These are phyloP conservation scores for Pseudocercospora crystallina DNA, from an alignment of 2,329 filamentous ascomycete species.

Conservation along the genomic window DNA sequence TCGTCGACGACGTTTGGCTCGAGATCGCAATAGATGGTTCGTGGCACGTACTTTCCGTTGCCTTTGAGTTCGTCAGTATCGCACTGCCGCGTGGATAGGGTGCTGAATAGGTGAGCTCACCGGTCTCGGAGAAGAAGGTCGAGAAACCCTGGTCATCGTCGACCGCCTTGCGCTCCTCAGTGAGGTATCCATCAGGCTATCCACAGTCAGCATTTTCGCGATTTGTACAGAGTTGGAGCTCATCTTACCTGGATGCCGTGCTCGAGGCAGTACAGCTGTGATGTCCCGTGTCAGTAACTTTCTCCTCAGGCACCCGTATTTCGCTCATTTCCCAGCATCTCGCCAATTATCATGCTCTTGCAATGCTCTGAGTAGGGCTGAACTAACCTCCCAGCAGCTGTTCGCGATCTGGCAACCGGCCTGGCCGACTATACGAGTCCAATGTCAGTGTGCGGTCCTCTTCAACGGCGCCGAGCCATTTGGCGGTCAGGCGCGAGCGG, in stretches of 20 bases:
- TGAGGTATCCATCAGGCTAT: constrained; percentile 97
- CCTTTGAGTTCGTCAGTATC: constrained; percentile 62
- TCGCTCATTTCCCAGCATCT: constrained; percentile 18
- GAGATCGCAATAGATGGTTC: constrained; percentile 99
- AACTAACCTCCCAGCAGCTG: constrained; percentile 99
- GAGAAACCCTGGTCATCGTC: constrained; percentile 97
- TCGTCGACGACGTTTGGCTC: constrained; percentile 99
- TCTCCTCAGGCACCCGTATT: constrained; percentile 33
- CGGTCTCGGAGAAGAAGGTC: constrained; percentile 99
- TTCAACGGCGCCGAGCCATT: constrained; percentile 15
- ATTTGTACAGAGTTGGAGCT: constrained; percentile 3
- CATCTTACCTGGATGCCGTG: constrained; percentile 92
- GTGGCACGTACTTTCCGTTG: constrained; percentile 97
- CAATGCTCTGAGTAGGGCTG: constrained; percentile 24
- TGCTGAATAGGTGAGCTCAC: constrained; percentile 53
- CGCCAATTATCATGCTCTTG: constrained; percentile 3
- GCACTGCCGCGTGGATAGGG: constrained; percentile 39
- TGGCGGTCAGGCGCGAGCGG: constrained; percentile 44
- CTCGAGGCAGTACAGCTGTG: constrained; percentile 97
- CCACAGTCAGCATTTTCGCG: constrained; percentile 21
- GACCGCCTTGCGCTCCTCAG: constrained; percentile 91
- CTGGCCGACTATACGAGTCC: constrained; percentile 80
- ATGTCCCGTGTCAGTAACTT: constrained; percentile 35
- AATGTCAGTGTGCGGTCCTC: constrained; percentile 50
- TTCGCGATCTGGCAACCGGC: constrained; percentile 99